Percentiles rank a stretch among this genome's conserved stretches.
phyloP scores from a whole-genome alignment of 106 monocot species.

The Phalaenopsis aphrodite region DNA sequence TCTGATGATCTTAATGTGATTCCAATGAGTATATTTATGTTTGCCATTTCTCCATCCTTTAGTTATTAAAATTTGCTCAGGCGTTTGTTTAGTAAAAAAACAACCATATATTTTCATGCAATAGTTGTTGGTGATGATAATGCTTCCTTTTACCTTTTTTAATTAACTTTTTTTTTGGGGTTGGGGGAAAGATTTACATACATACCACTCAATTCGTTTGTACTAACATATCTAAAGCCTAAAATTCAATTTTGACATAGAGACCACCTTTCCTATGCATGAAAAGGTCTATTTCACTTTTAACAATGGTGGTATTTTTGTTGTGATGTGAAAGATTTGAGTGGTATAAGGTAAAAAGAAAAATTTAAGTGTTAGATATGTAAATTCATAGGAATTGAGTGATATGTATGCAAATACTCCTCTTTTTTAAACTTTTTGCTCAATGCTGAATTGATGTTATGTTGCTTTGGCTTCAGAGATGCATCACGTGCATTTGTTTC shows the following conservation, averaged over 20 bases:
- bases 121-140: neutral
- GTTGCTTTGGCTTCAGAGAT: constrained; percentile 52
- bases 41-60: neutral
- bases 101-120: neutral
- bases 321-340: too few relatives aligned
- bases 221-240: too few relatives aligned
- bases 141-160: neutral
- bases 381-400: too few relatives aligned
- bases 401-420: too few relatives aligned
- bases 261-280: too few relatives aligned
- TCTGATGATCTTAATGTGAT: neutral
- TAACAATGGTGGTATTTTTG: too few relatives aligned
- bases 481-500: constrained; percentile 95
- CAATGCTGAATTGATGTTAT: constrained; percentile 13
- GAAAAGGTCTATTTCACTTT: too few relatives aligned
- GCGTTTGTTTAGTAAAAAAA: neutral
- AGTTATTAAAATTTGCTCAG: neutral
- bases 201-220: too few relatives aligned
- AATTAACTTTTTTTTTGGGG: constrained; percentile 1
- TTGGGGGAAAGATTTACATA: too few relatives aligned
- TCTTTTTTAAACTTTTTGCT: neutral
- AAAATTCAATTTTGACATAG: too few relatives aligned
- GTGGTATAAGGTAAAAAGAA: too few relatives aligned
- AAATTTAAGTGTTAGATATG: too few relatives aligned
- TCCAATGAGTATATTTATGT: neutral